These are phyloP conservation scores for Blastocystis sp. DNA, from an alignment of 352 stramenopile genomes.

Conservation along the genomic window DNA sequence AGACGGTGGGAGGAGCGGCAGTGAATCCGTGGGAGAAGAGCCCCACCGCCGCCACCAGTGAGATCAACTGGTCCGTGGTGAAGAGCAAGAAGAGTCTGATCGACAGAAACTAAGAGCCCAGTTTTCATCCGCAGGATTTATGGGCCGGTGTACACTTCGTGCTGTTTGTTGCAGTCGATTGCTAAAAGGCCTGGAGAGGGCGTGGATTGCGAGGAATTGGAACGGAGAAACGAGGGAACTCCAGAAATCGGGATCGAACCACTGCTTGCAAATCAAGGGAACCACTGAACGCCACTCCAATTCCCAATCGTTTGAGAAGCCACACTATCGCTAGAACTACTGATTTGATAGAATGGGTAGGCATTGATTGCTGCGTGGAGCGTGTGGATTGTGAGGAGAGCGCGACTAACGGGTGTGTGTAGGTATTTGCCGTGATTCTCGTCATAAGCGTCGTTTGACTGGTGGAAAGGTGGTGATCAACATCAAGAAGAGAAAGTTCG, in stretches of 20 bases:
- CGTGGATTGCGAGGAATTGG: too few relatives aligned
- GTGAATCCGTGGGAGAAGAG: constrained; percentile 33
- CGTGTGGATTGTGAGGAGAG: background rate
- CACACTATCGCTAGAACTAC: constrained; percentile 41
- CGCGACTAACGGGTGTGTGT: background rate
- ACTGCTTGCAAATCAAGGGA: background rate
- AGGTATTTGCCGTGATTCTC: too few relatives aligned
- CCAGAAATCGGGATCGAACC: background rate
- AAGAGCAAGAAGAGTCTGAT: background rate
- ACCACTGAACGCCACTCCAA: background rate
- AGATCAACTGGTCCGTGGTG: constrained; percentile 54
- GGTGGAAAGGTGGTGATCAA: too few relatives aligned
- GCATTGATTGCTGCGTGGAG: background rate
- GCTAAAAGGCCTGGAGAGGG: too few relatives aligned
- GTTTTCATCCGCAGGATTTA: constrained; percentile 55
- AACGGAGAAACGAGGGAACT: background rate
- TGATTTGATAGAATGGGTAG: constrained; percentile 13
- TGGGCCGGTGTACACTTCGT: constrained; percentile 6
- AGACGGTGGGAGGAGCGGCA: too few relatives aligned
- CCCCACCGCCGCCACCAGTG: background rate
- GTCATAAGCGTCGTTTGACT: too few relatives aligned
- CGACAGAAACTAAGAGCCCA: constrained; percentile 1
- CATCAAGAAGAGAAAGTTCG: too few relatives aligned
- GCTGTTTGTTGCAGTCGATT: background rate
- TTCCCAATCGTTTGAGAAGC: constrained; percentile 1